Base-by-base conservation (phyloP, 192 early-diverging fungal species). In the Umbelopsis sp. region DNA sequence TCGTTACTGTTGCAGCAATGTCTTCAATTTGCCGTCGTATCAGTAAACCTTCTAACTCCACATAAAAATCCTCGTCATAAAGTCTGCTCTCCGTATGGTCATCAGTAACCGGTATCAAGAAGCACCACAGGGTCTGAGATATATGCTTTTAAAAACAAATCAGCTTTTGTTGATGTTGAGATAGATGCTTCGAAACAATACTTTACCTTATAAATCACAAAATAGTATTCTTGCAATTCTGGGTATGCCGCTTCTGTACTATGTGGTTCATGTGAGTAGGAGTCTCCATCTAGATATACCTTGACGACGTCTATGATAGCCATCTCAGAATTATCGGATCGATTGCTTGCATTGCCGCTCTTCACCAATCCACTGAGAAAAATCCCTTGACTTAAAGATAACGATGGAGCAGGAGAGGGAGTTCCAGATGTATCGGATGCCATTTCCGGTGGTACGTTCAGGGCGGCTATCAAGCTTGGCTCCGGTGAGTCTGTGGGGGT, bases 141-240 rank as follows among this genome's bases (percentile, higher is more conserved):
- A 64, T 71, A 46, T 79, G 70, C 78, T 79, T 30, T 25, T 23
- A 12, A 30, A 66, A 18, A 33, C 2, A 4, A 65, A 55, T 41
- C 4, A 15, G 8, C 27, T 41, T 13, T 16, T 35, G 37, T 3
- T 33, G 27, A 7, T 20, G 10, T 8, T 2, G 13, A 2, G 55
- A 0, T 35, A 69, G 22, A 25, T 9, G n/a, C 18, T 61, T 3
- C 35, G 18, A 2, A 5, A 30, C 11, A 18, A 18, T 1, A 25
- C 20, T 48, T 27, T 55, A 79, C 78, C 69, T 75, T 79, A 45
- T 79, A 79, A 11, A 79, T 46, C 1, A 79, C 37, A 25, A 79
- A 58, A 13, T 68, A 68, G 35, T 74, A 79, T 48, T 79, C 78
- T 49, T 67, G 53, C 27, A 74, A 48, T 5, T 21, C 41, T 8